A percentile compares a stretch with the other conserved stretches of the same genome.
These are phyloP conservation scores for Curvularia lunata DNA, from an alignment of 2,329 filamentous ascomycete species.

Conservation along the genomic window DNA sequence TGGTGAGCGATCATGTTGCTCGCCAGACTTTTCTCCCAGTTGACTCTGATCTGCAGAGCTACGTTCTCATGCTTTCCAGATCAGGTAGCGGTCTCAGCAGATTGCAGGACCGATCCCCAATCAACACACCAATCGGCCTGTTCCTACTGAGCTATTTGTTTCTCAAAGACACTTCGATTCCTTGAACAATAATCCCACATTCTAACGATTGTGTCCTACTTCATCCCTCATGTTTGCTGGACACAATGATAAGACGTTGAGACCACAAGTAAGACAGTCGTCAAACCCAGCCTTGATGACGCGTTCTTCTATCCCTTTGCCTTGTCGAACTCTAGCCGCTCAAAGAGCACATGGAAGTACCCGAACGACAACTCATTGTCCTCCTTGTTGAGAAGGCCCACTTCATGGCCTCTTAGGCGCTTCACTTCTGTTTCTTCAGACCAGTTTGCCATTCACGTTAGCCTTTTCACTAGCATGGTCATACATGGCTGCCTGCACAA, in stretches of 20 bases:
- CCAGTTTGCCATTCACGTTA: background rate
- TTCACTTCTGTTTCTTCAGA: background rate
- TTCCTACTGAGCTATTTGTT: too few relatives aligned
- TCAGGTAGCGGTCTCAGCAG: background rate
- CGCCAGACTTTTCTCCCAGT: background rate
- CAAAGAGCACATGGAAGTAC: background rate
- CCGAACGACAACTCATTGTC: background rate
- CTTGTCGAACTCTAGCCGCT: background rate
- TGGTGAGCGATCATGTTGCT: background rate
- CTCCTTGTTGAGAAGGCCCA: background rate
- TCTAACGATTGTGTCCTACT: background rate
- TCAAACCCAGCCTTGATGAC: background rate
- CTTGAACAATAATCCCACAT: too few relatives aligned
- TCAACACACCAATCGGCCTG: background rate
- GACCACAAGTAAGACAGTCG: too few relatives aligned
- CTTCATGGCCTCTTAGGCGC: conserved; percentile 2
- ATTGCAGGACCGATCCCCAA: background rate
- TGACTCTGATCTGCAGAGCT: background rate
- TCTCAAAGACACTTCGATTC: too few relatives aligned
- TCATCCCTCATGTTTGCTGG: background rate
- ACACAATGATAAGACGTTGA: background rate
- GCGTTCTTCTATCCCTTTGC: background rate
- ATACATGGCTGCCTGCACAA: background rate
- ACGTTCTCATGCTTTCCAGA: background rate
- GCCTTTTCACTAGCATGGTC: background rate